Evolutionary conservation across 2,329 filamentous ascomycete species (phyloP), one percentile per base, ranked within the genome.

Genomic region (Fusarium illudens): DNA sequence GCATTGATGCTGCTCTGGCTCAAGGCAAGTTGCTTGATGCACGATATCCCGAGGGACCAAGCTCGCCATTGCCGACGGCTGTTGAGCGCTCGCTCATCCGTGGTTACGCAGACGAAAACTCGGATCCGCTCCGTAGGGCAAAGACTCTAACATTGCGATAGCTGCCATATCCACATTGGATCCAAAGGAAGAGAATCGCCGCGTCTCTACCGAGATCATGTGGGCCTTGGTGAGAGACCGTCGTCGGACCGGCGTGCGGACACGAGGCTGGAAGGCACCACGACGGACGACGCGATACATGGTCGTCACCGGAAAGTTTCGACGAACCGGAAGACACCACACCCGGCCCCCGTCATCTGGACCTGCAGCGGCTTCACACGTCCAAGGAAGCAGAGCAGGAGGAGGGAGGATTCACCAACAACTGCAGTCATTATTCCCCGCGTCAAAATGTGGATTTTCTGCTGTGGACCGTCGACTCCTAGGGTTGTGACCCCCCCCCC

Each of bases 351-450:
- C 50, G 30, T 55, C 59, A 64, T 30, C 39, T 42, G 33, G 34
- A 37, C 29, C 27, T 33, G 44, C 58, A 68, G 49, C 60, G 37
- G 46, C 54, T 53, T 53, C 50, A 58, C 32, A 59, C 39, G 55
- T 56, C 13, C 30, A 60, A 62, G 58, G 44, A 58, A 58, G 53
- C 57, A 54, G 39, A 58, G 33, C 27, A 46, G 42, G 56, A 53
- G 55, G 33, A 46, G 27, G 42, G 56, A 53, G 55, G 46, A 39
- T 60, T 62, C 51, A 60, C 32, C 46, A 51, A 37, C 39, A 51
- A 46, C 37, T 58, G 29, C 27, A 55, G 20, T 39, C 22, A 42
- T 57, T 36, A 66, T 67, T 63, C 71, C 71, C 68, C 71, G 66
- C 71, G 62, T 62, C 60, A 59, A 58, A 37, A 46, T 15, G 67